Base-by-base conservation (phyloP, 2,329 filamentous ascomycete species). In the Fusarium odoratissimum region DNA sequence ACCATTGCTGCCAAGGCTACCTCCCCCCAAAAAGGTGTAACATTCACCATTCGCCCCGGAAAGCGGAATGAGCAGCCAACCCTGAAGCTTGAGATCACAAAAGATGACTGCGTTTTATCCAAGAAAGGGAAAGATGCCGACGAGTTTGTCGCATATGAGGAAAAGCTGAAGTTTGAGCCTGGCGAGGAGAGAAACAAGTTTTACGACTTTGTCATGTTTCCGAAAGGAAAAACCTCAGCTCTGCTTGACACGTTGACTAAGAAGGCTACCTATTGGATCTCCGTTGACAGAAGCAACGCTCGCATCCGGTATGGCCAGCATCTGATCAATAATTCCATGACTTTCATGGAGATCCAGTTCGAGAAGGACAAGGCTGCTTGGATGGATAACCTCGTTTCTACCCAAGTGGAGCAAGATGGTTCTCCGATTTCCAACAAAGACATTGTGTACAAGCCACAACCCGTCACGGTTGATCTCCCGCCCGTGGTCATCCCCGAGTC, bases 291-390 rank as follows among this genome's bases (percentile, higher is more conserved):
- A 11, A 55, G 51, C 14, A 55, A 55, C 4, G 51, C 51, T 4
- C 51, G 51, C 2, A 55, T 55, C 1, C 51, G 51, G 5, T 55
- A 55, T 4, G 51, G 51, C 8, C 51, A 55, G 2, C n/a, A 21
- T 11, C 19, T 42, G 3, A 1, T 55, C 0, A 55, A 55, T 3
- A 55, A 55, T 11, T 55, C 51, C 6, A 55, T 55, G 51, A 55
- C 51, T 6, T 55, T 55, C 8, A 55, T 55, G 51, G 51, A 55
- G 16, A 55, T 55, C 5, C 51, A 54, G 8, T 54, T 54, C 8
- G 13, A n/a, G 3, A 54, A 54, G 14, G 23, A 55, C 25, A 30
- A 41, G 1, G 35, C 25, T 13, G 14, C 10, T 4, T 55, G 51
- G 51, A 55, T 55, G 51, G 37, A 55, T 13, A 8, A n/a, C 3